Evolutionary conservation across 331 rosid species (phyloP).

Genomic region (Pyracantha coccinea): DNA sequence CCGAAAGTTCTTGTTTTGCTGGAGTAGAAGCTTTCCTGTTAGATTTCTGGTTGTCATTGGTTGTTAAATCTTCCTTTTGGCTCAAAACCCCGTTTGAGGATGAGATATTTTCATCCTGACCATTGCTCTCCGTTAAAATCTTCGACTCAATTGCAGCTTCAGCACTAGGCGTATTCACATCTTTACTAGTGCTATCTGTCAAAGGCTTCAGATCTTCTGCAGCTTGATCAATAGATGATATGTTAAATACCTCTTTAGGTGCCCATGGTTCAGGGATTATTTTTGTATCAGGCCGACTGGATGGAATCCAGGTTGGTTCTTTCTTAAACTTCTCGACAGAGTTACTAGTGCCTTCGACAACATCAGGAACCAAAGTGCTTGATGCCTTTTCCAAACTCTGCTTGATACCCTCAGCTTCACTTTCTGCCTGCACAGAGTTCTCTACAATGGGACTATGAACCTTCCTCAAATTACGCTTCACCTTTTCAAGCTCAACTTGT

Average conservation of each 20-base stretch:
- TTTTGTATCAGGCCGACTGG: slow-evolving; percentile 38
- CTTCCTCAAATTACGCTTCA: slow-evolving; percentile 92
- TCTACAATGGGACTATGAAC: slow-evolving; percentile 77
- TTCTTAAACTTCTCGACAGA: slow-evolving; percentile 44
- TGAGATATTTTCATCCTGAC: slow-evolving; percentile 36
- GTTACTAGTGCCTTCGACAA: slow-evolving; percentile 30
- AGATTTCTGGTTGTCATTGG: slow-evolving; percentile 63
- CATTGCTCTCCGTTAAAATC: slow-evolving; percentile 31
- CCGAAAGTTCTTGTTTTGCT: slow-evolving; percentile 64
- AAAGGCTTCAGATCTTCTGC: slow-evolving; percentile 33
- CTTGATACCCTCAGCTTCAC: slow-evolving; percentile 43
- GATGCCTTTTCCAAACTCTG: slow-evolving; percentile 41
- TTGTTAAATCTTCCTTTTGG: slow-evolving; percentile 54
- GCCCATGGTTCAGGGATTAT: slow-evolving; percentile 32
- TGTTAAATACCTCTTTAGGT: slow-evolving; percentile 29
- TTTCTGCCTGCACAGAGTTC: slow-evolving; percentile 43
- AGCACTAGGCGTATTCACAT: slow-evolving; percentile 30
- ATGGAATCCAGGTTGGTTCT: slow-evolving; percentile 26
- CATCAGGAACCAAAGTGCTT: slow-evolving; percentile 17
- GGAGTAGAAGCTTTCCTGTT: slow-evolving; percentile 40
- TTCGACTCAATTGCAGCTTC: slow-evolving; percentile 39
- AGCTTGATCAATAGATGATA: slow-evolving; percentile 32
- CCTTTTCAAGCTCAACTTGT: slow-evolving; percentile 87
- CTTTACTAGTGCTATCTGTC: slow-evolving; percentile 44
- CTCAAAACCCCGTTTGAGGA: slow-evolving; percentile 44